A percentile compares a stretch with the other conserved stretches of the same genome.
These are phyloP conservation scores for Xylariales sp. DNA, from an alignment of 2,329 filamentous ascomycete genomes.

Conservation along the genomic window DNA sequence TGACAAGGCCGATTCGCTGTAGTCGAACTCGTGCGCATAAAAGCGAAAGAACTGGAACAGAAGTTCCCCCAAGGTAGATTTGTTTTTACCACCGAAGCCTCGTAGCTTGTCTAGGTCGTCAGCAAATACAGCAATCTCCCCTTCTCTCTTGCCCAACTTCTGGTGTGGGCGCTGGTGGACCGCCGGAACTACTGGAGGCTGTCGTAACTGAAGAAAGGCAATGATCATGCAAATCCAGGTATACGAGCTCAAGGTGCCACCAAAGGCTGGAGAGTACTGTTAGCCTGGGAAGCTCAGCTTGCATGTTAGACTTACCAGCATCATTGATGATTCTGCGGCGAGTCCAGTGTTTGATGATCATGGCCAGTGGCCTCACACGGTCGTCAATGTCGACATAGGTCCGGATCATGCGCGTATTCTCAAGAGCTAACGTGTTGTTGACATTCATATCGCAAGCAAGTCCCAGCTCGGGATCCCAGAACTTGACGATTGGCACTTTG, in stretches of 20 bases:
- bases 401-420: constrained; percentile 97
- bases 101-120: constrained; percentile 74
- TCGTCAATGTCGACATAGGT: constrained; percentile 93
- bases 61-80: constrained; percentile 77
- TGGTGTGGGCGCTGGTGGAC: constrained; percentile 70
- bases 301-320: constrained; percentile 64
- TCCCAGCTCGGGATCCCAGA: constrained; percentile 90
- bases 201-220: constrained; percentile 85
- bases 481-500: constrained; percentile 97
- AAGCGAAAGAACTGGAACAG: constrained; percentile 94
- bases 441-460: constrained; percentile 98
- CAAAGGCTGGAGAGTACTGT: constrained; percentile 59
- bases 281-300: neutral
- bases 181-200: constrained; percentile 77
- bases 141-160: constrained; percentile 57
- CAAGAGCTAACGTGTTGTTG: constrained; percentile 90
- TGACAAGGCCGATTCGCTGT: constrained; percentile 77
- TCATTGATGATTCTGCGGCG: constrained; percentile 90
- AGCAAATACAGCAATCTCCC: constrained; percentile 71
- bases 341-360: constrained; percentile 98
- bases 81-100: constrained; percentile 74
- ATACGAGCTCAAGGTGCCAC: constrained; percentile 93
- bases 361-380: constrained; percentile 83
- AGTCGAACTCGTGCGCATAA: constrained; percentile 91
- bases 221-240: constrained; percentile 99